A percentile compares a stretch with the other conserved stretches of the same genome.
These are phyloP conservation scores for Nitzschia inconspicua DNA, from an alignment of 108 stramenopile species.

Conservation along the genomic window DNA sequence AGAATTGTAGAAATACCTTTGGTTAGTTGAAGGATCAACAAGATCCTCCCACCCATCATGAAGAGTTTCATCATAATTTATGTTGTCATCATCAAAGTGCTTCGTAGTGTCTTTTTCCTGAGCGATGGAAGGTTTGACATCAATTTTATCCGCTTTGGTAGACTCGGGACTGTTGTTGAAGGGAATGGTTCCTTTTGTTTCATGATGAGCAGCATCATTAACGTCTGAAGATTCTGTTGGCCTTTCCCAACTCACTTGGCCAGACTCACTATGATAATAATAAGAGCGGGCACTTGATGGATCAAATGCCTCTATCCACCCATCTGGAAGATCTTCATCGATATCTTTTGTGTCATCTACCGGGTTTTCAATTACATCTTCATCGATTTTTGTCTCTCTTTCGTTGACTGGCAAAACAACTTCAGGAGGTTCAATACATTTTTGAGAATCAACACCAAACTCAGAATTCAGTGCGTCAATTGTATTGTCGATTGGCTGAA, in stretches of 20 bases:
- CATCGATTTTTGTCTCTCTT: background rate
- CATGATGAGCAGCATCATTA: no score
- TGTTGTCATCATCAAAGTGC: background rate
- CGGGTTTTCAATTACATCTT: background rate
- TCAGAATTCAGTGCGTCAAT: conserved; percentile 22
- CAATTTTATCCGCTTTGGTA: background rate
- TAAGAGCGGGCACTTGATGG: conserved; percentile 42
- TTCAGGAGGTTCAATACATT: background rate
- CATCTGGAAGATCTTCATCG: conserved; percentile 19
- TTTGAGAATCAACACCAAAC: conserved; percentile 1
- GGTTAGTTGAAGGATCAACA: conserved; percentile 13
- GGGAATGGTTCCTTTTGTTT: no score
- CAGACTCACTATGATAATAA: conserved; percentile 39
- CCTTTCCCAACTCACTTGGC: conserved; percentile 51
- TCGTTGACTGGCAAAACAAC: background rate
- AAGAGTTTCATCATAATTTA: background rate
- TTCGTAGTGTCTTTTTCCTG: no score
- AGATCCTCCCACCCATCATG: conserved; percentile 15
- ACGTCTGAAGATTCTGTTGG: no score
- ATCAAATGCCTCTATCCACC: conserved; percentile 55
- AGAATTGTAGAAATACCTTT: conserved; percentile 20
- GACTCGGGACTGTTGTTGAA: background rate
- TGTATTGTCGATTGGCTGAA: conserved; percentile 8
- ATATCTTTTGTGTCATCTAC: background rate
- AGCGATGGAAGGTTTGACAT: conserved; percentile 38